Evolutionary conservation across 2,329 filamentous ascomycete species (phyloP).

Genomic region (Ascomycota sp.): DNA sequence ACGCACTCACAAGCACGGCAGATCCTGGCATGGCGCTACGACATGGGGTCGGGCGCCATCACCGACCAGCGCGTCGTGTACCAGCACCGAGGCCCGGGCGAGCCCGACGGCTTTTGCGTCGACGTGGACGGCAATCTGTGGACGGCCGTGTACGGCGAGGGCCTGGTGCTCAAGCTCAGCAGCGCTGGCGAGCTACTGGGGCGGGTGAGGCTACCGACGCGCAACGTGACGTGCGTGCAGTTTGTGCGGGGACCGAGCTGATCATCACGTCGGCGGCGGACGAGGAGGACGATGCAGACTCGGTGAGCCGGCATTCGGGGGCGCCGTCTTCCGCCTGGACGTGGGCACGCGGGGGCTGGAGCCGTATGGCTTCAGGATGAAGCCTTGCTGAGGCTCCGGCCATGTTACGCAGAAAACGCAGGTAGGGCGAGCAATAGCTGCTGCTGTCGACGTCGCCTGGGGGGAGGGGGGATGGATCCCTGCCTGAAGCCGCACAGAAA

Average conservation of each 20-base stretch:
- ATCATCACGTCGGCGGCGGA: constrained; percentile 61
- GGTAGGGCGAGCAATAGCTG: no score
- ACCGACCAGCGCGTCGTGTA: constrained; percentile 55
- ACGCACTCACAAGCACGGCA: constrained; percentile 55
- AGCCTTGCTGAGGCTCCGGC: no score
- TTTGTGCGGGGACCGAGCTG: constrained; percentile 56
- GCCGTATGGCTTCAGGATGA: constrained; percentile 42
- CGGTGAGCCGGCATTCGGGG: constrained; percentile 42
- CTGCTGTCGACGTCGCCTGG: no score
- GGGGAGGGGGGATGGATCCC: no score
- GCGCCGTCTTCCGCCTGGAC: constrained; percentile 55
- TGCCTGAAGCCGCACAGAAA: background rate
- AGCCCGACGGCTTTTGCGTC: constrained; percentile 69
- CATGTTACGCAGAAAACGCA: no score
- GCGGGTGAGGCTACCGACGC: constrained; percentile 55
- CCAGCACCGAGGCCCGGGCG: constrained; percentile 40
- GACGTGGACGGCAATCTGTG: constrained; percentile 75
- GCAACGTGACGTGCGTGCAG: constrained; percentile 60
- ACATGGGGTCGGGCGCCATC: constrained; percentile 39
- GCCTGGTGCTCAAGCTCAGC: constrained; percentile 54
- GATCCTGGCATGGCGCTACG: constrained; percentile 60
- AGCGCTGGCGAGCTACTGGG: constrained; percentile 51
- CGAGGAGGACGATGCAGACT: constrained; percentile 35
- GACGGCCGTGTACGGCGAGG: constrained; percentile 68
- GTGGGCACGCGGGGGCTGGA: constrained; percentile 49